A percentile compares a stretch with the other conserved stretches of the same genome.
Conservation (phyloP, 192 early-diverging fungal genomes). For the Gigaspora rosea region DNA sequence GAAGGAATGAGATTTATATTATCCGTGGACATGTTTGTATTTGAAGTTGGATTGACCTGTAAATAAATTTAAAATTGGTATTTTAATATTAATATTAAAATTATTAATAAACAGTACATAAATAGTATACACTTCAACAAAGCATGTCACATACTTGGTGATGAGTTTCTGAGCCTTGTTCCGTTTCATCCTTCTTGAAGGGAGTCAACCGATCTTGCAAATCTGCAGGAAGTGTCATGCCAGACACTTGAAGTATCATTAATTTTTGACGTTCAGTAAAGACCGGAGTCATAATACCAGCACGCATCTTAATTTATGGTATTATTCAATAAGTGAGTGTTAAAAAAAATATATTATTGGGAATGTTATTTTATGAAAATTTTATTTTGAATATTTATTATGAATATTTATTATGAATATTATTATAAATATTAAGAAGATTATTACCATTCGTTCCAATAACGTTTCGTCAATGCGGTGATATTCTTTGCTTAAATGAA, state of each 20-base stretch:
- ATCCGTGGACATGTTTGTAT: neutral
- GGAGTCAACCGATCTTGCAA: slow-evolving; percentile 40
- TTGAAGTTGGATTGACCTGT: neutral
- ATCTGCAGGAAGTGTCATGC: slow-evolving; percentile 39
- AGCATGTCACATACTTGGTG: neutral
- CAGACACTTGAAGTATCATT: slow-evolving; percentile 53
- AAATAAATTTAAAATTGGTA: neutral
- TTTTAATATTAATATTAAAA: neutral
- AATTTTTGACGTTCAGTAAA: slow-evolving; percentile 79
- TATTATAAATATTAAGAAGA: slow-evolving; percentile 49
- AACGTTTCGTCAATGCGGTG: slow-evolving; percentile 60
- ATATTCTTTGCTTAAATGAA: slow-evolving; percentile 59
- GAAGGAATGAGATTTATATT: slow-evolving; percentile 4
- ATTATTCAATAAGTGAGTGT: too few relatives aligned
- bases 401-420: too few relatives aligned
- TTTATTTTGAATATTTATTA: slow-evolving; percentile 49
- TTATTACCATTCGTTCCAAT: slow-evolving; percentile 59
- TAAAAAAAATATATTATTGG: slow-evolving; percentile 29
- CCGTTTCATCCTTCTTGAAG: slow-evolving; percentile 19
- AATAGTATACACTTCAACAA: neutral
- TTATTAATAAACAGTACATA: neutral
- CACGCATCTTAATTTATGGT: slow-evolving; percentile 52
- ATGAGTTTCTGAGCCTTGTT: neutral
- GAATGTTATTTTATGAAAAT: neutral
- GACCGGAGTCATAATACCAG: slow-evolving; percentile 66